Conservation (phyloP, 495 filamentous ascomycete genomes). For the Clavariopsis aquatica region DNA sequence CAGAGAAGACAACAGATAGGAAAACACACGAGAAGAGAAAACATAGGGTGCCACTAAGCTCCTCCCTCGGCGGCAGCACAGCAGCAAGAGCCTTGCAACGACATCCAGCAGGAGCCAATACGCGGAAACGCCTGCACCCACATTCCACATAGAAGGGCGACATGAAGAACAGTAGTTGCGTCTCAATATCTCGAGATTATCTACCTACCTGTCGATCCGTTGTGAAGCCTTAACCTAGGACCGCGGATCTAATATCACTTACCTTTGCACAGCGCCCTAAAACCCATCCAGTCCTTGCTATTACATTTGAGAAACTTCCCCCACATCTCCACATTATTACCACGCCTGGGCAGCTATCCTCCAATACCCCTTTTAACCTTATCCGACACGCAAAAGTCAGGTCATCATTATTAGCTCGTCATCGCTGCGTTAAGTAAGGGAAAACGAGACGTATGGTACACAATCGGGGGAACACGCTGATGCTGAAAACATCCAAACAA, state of each 20-base stretch:
- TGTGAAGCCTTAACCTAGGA: background rate
- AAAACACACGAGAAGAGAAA: background rate
- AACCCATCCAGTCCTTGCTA: background rate
- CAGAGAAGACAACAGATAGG: slow-evolving; percentile 7
- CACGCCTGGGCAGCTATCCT: background rate
- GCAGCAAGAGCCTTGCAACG: background rate
- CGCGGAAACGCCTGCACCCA: background rate
- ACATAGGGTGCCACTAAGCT: background rate
- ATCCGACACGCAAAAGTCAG: background rate
- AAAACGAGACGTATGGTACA: slow-evolving; percentile 23
- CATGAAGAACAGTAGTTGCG: slow-evolving; percentile 7
- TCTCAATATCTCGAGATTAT: slow-evolving; percentile 9
- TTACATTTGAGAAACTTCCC: background rate
- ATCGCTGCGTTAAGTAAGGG: slow-evolving; percentile 21
- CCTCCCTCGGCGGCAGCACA: background rate
- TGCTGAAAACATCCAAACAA: slow-evolving; percentile 11
- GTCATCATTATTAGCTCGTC: slow-evolving; percentile 18
- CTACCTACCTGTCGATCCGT: slow-evolving; percentile 8
- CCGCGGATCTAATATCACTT: background rate
- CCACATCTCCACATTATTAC: background rate
- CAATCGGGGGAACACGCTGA: slow-evolving; percentile 8
- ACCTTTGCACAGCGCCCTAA: background rate
- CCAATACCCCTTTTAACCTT: background rate
- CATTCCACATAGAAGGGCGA: background rate
- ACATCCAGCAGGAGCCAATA: slow-evolving; percentile 1